Base-by-base conservation (phyloP, 2,329 filamentous ascomycete genomes). In the Ceratocystis harringtonii region DNA sequence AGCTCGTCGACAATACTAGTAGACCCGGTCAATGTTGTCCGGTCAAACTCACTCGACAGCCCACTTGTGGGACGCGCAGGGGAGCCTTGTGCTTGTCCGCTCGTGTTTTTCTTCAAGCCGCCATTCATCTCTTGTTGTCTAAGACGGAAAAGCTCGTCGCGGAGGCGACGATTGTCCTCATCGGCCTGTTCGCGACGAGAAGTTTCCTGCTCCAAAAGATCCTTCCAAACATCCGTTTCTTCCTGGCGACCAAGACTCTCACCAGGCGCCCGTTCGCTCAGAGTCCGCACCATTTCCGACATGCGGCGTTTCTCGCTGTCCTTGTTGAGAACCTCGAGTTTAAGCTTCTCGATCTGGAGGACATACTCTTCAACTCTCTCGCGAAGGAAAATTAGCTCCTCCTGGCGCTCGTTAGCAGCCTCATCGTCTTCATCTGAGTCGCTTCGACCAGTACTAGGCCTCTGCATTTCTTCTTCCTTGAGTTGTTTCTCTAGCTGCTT, bases 121-220 rank as follows among this genome's bases (percentile, higher is more conserved):
- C 69, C 68, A 52, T 81, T 72, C 22, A 65, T 67, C 50, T 61
- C 57, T 63, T 86, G 84, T 68, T 83, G 82, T 73, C 83, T 84
- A 52, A 95, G 74, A 30, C 88, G 85, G 71, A 89, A 87, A 2
- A 95, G 77, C 72, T 99, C 92, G 66, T 96, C 91, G 5, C 90
- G 85, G 17, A 97, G 81, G 70, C 82, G 85, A 69, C 86, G 86
- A 70, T 92, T 92, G 69, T 97, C 92, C 52, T 95, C 90, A 70
- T 97, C 92, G 0, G 89, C 85, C 74, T 96, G 89, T 74, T 96
- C 92, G 66, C 92, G 84, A 36, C 91, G 85, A 2, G 88, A 87
- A 1, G 89, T 94, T 75, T 99, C 94, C 69, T 94, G 90, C 72
- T 96, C 90, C 30, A 96, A 82, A 68, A 97, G 83, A 70, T 96